Evolutionary conservation across 371 early-diverging fungal species (phyloP).

Genomic region (Mortierella sp.): DNA sequence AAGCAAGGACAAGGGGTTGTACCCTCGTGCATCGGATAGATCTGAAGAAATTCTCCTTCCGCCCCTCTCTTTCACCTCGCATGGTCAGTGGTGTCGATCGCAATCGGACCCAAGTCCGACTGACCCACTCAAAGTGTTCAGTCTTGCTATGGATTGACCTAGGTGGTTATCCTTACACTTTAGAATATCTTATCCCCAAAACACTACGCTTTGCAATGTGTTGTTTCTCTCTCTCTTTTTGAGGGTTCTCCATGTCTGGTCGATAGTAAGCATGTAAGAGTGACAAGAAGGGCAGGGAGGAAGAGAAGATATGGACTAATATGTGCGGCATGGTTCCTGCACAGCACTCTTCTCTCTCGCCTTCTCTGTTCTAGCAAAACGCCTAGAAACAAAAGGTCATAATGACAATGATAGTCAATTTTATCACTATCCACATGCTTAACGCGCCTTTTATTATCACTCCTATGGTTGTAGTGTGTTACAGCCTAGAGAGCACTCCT

Average conservation of each 20-base stretch:
- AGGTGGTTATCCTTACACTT: neutral
- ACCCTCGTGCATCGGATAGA: neutral
- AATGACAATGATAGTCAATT: neutral
- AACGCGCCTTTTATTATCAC: neutral
- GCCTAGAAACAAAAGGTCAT: neutral
- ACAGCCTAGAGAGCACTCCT: neutral
- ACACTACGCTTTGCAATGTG: neutral
- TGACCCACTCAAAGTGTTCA: neutral
- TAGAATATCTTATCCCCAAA: neutral
- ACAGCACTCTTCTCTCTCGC: neutral
- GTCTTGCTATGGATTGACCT: neutral
- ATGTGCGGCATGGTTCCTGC: neutral
- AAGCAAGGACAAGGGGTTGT: too few relatives aligned
- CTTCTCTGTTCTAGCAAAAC: neutral
- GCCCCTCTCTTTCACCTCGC: neutral
- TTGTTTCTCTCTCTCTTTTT: neutral
- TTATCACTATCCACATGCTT: neutral
- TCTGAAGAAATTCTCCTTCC: neutral
- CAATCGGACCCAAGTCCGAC: neutral
- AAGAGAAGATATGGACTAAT: neutral
- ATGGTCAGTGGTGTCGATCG: neutral
- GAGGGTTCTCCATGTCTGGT: neutral
- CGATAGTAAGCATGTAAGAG: neutral
- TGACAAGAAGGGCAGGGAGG: neutral
- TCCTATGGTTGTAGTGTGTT: neutral